Evolutionary conservation across 345 rosid species (phyloP), one percentile per base, ranked within the genome.

Genomic region (Murraya paniculata): DNA sequence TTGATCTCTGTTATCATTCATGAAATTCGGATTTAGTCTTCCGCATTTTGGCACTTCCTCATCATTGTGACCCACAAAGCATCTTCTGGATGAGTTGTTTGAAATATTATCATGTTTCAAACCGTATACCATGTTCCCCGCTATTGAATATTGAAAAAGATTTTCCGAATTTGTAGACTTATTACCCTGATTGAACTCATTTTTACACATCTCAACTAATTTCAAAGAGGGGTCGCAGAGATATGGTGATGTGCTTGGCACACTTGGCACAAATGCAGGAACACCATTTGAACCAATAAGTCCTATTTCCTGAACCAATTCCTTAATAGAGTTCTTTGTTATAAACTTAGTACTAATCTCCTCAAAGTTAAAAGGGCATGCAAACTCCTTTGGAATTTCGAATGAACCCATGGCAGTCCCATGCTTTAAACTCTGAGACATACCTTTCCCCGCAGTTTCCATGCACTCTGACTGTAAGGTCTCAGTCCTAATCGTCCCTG

Each of bases 271-370:
- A 61, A 82, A 77, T 28, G 78, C 80, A 48, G 87, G 87, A 48
- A 71, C 25, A 30, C 87, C 85, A 66, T 81, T 73, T 65, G 85
- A 79, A 77, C 87, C 85, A 48, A 82, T 82, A 65, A 85, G 83
- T 38, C 85, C 87, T 33, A 85, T 85, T 62, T 77, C 81, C 81
- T 65, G 74, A 72, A 85, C 80, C 80, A 85, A 67, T n/a, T 82
- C 87, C 77, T 74, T 82, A 56, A 77, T 74, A 64, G 80, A 85
- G 78, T 64, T 80, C 25, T 68, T 71, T 14, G 80, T 77, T 11
- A 80, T 72, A 55, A 85, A 85, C 81, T 68, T 85, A 11, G 78
- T 53, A 75, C 83, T 73, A 69, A 85, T 77, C 79, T 77, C 83
- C 55, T 77, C 85, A 59, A 82, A 28, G 21, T 78, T 59, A 76